Evolutionary conservation across 129 eudicot genomes (phyloP), one percentile per base, ranked within the genome.

Genomic region (Flaveria robusta): DNA sequence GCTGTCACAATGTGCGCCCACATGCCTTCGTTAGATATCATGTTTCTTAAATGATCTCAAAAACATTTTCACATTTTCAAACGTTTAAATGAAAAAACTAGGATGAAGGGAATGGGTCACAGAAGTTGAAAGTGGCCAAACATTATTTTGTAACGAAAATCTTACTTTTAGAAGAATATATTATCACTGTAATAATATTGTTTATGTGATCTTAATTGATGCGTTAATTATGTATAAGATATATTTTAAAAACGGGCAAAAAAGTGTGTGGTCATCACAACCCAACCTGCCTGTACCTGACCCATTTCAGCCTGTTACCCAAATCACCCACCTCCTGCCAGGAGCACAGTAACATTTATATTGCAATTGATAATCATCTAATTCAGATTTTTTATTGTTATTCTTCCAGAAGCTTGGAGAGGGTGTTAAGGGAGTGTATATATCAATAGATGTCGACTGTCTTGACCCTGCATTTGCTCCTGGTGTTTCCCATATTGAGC

Each of bases 401-500:
- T 29, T 66, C 2, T 69, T 67, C 47, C 88, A 93, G 98, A 93
- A 91, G 87, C 96, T 93, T 31, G 98, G 98, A 37, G 98, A 93
- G 72, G 97, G 97, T 22, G 98, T 82, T 37, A 93, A 90, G 86
- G 98, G 98, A 65, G 98, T 93, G 58, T 93, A 93, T 64, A 82
- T 93, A 23, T 93, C 98, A 4, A 69, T 93, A 26, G 98, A 93
- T 37, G 86, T 93, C 50, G 98, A 93, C 83, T 90, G 91, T 76
- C 91, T 93, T 22, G 98, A 93, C 83, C 98, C 98, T 68, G 97
- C 97, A 76, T 90, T 93, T 82, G 98, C 98, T 26, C 98, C 97
- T 5, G 98, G 98, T 22, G 97, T 93, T 47, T 93, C 97, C 56
- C 98, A 93, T 83, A 87, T 93, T 34, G 98, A 93, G 77, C 91